Evolutionary conservation across 1,284 basidiomycete genomes (phyloP).

Genomic region (Moesziomyces parantarcticus): DNA sequence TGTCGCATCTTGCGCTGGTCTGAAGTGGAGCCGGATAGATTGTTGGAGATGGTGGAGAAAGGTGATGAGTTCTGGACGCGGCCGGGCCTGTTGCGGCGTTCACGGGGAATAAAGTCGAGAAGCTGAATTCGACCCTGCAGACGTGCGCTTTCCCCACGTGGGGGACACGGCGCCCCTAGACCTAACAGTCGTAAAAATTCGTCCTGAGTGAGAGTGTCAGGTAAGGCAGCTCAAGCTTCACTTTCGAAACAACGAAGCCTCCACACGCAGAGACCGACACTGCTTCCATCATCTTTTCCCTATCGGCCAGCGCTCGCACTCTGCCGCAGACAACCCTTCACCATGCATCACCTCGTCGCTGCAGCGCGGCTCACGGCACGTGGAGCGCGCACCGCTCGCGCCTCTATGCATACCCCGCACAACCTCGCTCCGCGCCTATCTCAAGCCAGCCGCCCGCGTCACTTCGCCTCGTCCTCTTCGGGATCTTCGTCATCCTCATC

Average conservation of each 20-base stretch:
- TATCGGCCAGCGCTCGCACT: neutral
- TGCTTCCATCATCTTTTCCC: neutral
- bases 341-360: neutral
- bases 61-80: too few relatives aligned
- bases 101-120: neutral
- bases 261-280: neutral
- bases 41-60: neutral
- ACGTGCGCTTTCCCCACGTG: neutral
- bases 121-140: neutral
- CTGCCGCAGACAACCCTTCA: too few relatives aligned
- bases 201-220: neutral
- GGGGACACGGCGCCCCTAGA: neutral
- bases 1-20: conserved; percentile 15
- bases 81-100: neutral
- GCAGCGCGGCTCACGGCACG: neutral
- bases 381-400: neutral
- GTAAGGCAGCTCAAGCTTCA: neutral
- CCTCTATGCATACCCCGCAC: neutral
- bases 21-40: neutral
- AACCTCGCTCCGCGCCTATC: neutral
- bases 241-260: neutral
- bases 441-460: too few relatives aligned
- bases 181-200: neutral
- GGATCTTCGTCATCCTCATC: conserved; percentile 7
- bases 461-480: neutral